phyloP scores from a whole-genome alignment of 371 early-diverging fungal species.

The Pancytospora epiphaga region DNA sequence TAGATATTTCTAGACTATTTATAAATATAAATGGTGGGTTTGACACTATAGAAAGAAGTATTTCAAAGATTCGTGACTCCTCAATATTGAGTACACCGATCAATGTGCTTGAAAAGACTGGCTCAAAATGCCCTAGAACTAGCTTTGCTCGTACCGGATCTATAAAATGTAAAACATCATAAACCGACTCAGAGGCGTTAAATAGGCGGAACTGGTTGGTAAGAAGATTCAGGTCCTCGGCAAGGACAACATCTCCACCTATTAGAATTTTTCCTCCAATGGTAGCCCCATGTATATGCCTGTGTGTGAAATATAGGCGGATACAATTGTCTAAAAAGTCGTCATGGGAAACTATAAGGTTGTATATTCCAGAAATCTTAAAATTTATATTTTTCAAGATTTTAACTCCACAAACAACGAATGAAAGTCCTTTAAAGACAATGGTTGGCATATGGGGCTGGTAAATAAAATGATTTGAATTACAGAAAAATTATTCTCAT shows the following conservation, averaged over 20 bases:
- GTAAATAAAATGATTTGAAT: too few relatives aligned
- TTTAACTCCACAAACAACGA: not conserved
- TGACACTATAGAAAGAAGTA: not conserved
- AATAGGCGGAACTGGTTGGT: not conserved
- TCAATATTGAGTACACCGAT: not conserved
- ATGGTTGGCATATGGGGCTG: not conserved
- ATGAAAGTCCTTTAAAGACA: not conserved
- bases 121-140: not conserved
- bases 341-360: not conserved
- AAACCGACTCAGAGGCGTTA: not conserved
- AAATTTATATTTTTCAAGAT: not conserved
- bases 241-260: not conserved
- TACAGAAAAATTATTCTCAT: too few relatives aligned
- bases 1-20: not conserved
- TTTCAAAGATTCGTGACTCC: slow-evolving; percentile 8
- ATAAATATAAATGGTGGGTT: slow-evolving; percentile 7
- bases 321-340: not conserved
- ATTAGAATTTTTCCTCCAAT: not conserved
- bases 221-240: not conserved
- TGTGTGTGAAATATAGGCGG: not conserved
- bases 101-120: not conserved
- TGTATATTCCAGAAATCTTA: not conserved
- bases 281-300: not conserved
- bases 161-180: not conserved
- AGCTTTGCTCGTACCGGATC: not conserved